These are phyloP conservation scores for Abelmoschus esculentus DNA, from an alignment of 345 rosid genomes.

Conservation along the genomic window DNA sequence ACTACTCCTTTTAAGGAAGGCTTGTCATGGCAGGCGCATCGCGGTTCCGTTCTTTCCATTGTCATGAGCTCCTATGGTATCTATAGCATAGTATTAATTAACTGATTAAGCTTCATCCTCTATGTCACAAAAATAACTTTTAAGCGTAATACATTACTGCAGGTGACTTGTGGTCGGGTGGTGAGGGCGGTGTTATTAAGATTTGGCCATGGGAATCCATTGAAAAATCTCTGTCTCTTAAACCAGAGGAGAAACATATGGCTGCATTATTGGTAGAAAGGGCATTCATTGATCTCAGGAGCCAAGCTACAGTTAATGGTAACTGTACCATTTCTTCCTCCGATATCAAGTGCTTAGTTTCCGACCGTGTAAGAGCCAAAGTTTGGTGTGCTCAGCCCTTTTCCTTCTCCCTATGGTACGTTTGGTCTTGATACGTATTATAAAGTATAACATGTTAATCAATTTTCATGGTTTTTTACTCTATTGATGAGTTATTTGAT, in stretches of 20 bases:
- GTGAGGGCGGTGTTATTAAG: conserved; percentile 72
- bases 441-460: neutral
- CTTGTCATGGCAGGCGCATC: conserved; percentile 90
- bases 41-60: conserved; percentile 66
- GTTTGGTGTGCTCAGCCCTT: conserved; percentile 84
- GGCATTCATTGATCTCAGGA: conserved; percentile 86
- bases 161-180: conserved; percentile 98
- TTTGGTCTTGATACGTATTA: neutral
- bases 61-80: conserved; percentile 80
- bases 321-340: conserved; percentile 71
- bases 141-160: conserved; percentile 9
- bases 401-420: conserved; percentile 81
- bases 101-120: neutral
- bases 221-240: conserved; percentile 84
- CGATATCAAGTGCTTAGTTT: conserved; percentile 66
- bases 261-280: conserved; percentile 93
- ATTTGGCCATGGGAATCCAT: conserved; percentile 97
- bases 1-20: conserved; percentile 69
- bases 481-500: conserved; percentile 7
- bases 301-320: conserved; percentile 88
- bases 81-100: neutral
- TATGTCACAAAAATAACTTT: neutral
- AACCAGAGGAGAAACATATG: conserved; percentile 86
- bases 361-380: conserved; percentile 67
- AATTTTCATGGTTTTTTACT: neutral